A percentile compares a stretch with the other conserved stretches of the same genome.
These are phyloP conservation scores for Emmonsia crescens DNA, from an alignment of 2,329 filamentous ascomycete species.

Conservation along the genomic window DNA sequence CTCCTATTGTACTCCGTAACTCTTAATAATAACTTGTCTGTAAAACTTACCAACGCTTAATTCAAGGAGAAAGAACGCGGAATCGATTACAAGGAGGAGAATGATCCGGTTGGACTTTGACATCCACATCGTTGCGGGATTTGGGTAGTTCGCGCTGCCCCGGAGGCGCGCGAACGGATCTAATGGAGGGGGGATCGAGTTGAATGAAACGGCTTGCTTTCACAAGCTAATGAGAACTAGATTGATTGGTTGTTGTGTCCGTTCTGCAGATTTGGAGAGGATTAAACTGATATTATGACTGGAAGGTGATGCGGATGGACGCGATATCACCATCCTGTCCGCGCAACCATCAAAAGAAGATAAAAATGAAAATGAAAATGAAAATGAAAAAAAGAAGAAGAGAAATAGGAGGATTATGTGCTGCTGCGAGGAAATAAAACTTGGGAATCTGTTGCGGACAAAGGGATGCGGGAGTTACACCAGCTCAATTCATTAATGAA, in stretches of 20 bases:
- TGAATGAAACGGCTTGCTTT: not conserved
- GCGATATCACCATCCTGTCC: not conserved
- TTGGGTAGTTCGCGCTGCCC: not conserved
- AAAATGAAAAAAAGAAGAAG: not conserved
- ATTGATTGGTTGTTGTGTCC: not conserved
- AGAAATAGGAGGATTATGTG: too few relatives aligned
- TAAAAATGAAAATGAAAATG: too few relatives aligned
- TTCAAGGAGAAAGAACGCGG: conserved; percentile 82
- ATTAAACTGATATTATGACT: not conserved
- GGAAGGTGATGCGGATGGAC: not conserved
- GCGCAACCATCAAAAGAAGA: not conserved
- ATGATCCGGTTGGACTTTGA: conserved; percentile 88
- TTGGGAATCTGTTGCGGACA: too few relatives aligned
- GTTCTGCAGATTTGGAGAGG: not conserved
- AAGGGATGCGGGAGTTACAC: too few relatives aligned
- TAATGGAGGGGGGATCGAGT: not conserved
- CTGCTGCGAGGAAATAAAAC: too few relatives aligned
- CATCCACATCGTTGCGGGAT: conserved; percentile 55
- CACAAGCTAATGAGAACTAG: not conserved
- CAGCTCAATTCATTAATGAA: too few relatives aligned
- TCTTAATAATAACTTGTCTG: not conserved
- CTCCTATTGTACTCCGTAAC: not conserved
- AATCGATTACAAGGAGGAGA: conserved; percentile 85
- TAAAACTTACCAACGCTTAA: conserved; percentile 53
- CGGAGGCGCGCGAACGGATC: not conserved